Base-by-base conservation (phyloP, 2,329 filamentous ascomycete species). In the Thielaviopsis ethacetica region DNA sequence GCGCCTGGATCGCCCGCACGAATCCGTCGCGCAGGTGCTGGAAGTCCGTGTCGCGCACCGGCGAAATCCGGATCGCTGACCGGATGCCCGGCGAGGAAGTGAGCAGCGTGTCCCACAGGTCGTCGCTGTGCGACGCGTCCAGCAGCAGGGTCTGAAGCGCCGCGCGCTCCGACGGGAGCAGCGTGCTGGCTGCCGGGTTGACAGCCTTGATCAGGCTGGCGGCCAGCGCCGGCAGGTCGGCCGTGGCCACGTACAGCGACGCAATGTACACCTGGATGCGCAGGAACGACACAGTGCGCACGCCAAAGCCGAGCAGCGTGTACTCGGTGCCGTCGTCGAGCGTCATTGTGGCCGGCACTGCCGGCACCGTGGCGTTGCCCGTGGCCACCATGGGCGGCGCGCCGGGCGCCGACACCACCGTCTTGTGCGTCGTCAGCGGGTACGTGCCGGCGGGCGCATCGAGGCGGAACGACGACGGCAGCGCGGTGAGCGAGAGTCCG, bases 11-110 rank as follows among this genome's bases (percentile, higher is more conserved):
- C 22, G 88, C 86, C 5, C 90, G 81, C 61, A 96, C 88, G 74
- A 91, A 94, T 1, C 88, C 93, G 68, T 98, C 93, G 49, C 91
- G 82, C 62, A 98, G 71, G 70, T 98, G 93, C 64, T 85, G 82
- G 71, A 96, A 97, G 71, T 97, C 91, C 19, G 93, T 98, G 70
- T 94, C 90, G 44, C 89, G 79, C n/a, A 89, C 90, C 0, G 93
- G 93, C 2, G 91, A 83, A 63, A 98, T 85, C 53, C 91, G 81
- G 72, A 95, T 83, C 0, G 84, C 80, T 26, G 84, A 91, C 58
- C 89, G 76, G n/a, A 91, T 81, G 0, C 82, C 78, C 2, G 81
- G 76, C 0, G 83, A 75, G 60, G 76, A 75, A 60, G 76, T 75
- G 26, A 97, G 72, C 2, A 95, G 75, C 15, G 78, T 73, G 51